These are phyloP conservation scores for Pseudogymnoascus sp. DNA, from an alignment of 2,329 filamentous ascomycete species.

Conservation along the genomic window DNA sequence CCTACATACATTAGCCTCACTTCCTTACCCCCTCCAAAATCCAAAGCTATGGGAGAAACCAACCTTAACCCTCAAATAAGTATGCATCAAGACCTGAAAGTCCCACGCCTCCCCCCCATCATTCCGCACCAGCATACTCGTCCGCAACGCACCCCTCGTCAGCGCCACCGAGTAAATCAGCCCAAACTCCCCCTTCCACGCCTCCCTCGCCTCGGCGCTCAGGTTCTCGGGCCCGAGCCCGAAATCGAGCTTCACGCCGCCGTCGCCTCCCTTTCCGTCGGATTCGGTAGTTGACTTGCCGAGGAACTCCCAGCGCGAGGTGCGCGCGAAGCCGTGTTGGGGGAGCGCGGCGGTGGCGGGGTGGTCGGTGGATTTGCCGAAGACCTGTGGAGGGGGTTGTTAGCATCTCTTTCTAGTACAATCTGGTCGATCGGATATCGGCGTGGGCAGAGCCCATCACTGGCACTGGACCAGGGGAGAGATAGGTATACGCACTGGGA, in stretches of 20 bases:
- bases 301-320: conserved; percentile 84
- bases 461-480: not conserved
- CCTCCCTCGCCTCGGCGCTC: conserved; percentile 54
- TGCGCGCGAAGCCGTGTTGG: conserved; percentile 92
- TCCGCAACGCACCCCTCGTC: conserved; percentile 63
- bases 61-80: conserved; percentile 77
- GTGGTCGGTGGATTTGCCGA: conserved; percentile 71
- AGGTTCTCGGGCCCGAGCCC: conserved; percentile 71
- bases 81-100: conserved; percentile 86
- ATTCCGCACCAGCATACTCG: conserved; percentile 80
- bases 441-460: not conserved
- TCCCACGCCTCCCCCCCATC: conserved; percentile 76
- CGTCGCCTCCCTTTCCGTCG: conserved; percentile 41
- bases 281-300: conserved; percentile 73
- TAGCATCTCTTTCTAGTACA: not conserved
- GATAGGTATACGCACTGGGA: conserved; percentile 56
- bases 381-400: conserved; percentile 48
- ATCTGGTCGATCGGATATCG: not conserved
- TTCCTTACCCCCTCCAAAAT: not conserved
- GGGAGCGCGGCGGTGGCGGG: conserved; percentile 71
- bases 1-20: conserved; percentile 40
- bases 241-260: conserved; percentile 89
- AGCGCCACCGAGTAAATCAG: conserved; percentile 91
- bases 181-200: conserved; percentile 82
- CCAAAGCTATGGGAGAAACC: conserved; percentile 22